Percentiles rank a stretch among this genome's conserved stretches.
Conservation (phyloP, 2,329 filamentous ascomycete genomes). For the Bertia moriformis region DNA sequence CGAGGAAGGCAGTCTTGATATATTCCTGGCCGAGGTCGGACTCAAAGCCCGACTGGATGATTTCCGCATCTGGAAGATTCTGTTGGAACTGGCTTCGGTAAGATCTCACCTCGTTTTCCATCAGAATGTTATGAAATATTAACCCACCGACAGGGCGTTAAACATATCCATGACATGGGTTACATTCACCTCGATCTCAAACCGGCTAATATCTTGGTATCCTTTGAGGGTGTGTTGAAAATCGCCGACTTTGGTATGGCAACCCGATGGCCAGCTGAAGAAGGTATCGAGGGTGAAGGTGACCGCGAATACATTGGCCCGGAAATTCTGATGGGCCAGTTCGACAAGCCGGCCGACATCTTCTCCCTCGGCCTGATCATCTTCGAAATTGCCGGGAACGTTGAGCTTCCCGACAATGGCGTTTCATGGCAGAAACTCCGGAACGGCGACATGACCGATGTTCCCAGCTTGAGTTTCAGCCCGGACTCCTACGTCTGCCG, state of each 20-base stretch:
- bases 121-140: conserved; percentile 8
- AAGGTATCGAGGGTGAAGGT: conserved; percentile 74
- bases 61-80: conserved; percentile 96
- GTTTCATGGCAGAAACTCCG: conserved; percentile 79
- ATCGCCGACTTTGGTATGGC: conserved; percentile 81
- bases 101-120: conserved; percentile 16
- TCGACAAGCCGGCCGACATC: conserved; percentile 81
- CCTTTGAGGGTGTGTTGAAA: conserved; percentile 67
- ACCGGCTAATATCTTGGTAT: conserved; percentile 71
- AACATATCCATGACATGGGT: conserved; percentile 76
- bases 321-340: conserved; percentile 74
- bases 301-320: conserved; percentile 94
- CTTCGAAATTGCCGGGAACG: conserved; percentile 86
- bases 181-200: conserved; percentile 80
- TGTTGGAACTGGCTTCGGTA: conserved; percentile 74
- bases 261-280: conserved; percentile 59
- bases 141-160: conserved; percentile 52
- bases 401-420: conserved; percentile 84
- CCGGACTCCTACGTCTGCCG: conserved; percentile 56
- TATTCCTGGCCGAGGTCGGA: conserved; percentile 71
- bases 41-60: conserved; percentile 79
- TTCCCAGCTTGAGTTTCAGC: conserved; percentile 76
- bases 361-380: conserved; percentile 91
- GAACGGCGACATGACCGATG: conserved; percentile 74
- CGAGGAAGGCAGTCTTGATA: conserved; percentile 79